These are phyloP conservation scores for Penicillium italicum DNA, from an alignment of 2,329 filamentous ascomycete genomes.

Conservation along the genomic window DNA sequence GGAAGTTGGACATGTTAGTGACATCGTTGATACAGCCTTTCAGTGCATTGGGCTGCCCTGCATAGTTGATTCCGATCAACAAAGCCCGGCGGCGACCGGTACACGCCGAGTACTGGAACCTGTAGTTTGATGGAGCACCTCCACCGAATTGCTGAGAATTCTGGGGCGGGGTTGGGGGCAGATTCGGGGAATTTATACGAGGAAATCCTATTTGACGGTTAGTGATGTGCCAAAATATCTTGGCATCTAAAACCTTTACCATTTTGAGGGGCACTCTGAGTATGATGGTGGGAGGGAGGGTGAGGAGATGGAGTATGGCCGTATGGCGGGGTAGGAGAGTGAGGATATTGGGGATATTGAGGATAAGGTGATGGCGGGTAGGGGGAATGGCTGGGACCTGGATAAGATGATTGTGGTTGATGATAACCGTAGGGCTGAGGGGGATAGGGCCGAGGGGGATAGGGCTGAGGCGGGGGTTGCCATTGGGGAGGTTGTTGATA, in stretches of 20 bases:
- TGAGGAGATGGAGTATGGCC: conserved; percentile 9
- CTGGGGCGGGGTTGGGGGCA: conserved; percentile 64
- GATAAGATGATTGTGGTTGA: conserved; percentile 9
- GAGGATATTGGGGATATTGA: conserved; percentile 12
- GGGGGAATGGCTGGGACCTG: conserved; percentile 3
- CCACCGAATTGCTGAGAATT: conserved; percentile 69
- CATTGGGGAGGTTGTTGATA: conserved; percentile 16
- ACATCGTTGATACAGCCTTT: conserved; percentile 96
- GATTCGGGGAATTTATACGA: conserved; percentile 51
- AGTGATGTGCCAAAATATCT: not conserved
- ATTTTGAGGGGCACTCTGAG: conserved; percentile 11
- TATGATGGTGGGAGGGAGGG: conserved; percentile 12
- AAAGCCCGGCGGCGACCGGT: conserved; percentile 84
- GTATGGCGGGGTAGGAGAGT: conserved; percentile 3
- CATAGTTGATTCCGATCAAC: conserved; percentile 94
- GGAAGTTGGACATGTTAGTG: conserved; percentile 88
- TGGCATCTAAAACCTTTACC: conserved; percentile 3
- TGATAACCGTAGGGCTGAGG: conserved; percentile 16
- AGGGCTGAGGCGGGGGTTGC: conserved; percentile 21
- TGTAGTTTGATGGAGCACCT: conserved; percentile 75
- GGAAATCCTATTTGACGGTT: conserved; percentile 42
- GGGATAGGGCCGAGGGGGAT: conserved; percentile 20
- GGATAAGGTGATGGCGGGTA: conserved; percentile 7
- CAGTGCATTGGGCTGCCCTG: conserved; percentile 82
- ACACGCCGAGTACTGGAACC: conserved; percentile 90